phyloP scores from a whole-genome alignment of 768 basidiomycete genomes.

The Russula abietina region DNA sequence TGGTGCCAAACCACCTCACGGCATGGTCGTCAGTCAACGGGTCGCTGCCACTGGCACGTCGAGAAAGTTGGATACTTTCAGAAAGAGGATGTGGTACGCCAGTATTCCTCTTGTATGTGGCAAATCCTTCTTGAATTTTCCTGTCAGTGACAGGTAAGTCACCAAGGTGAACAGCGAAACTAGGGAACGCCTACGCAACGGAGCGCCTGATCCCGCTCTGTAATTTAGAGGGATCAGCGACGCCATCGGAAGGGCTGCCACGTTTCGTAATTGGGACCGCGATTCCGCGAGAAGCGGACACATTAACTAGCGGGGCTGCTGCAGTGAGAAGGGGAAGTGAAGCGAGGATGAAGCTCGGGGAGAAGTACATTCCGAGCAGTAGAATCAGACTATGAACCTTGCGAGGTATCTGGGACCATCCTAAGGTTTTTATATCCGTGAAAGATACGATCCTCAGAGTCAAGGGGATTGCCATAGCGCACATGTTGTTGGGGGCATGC shows the following conservation, averaged over 20 bases:
- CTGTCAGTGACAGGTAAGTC: too few species aligned
- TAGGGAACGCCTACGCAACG: neutral
- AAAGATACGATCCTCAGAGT: too few species aligned
- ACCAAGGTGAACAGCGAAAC: neutral
- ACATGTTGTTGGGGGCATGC: neutral
- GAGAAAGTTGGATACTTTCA: neutral
- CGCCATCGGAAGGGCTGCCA: neutral
- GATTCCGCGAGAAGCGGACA: neutral
- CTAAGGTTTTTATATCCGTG: neutral
- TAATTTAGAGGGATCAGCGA: constrained; percentile 1
- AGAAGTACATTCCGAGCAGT: constrained; percentile 2
- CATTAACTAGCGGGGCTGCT: neutral
- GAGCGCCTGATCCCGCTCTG: neutral
- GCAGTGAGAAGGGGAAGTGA: constrained; percentile 9
- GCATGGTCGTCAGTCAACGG: constrained; percentile 8
- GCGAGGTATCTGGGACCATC: neutral
- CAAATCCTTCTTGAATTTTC: too few species aligned
- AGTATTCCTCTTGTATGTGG: too few species aligned
- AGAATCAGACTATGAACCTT: neutral
- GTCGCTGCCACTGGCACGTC: constrained; percentile 3
- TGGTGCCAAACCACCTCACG: constrained; percentile 21
- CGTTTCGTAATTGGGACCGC: constrained; percentile 11
- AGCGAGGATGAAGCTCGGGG: neutral
- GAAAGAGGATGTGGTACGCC: constrained; percentile 15
- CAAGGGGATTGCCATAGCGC: neutral